Evolutionary conservation across 441 rosid genomes (phyloP), one percentile per base, ranked within the genome.

Genomic region (Macaranga tanarius): DNA sequence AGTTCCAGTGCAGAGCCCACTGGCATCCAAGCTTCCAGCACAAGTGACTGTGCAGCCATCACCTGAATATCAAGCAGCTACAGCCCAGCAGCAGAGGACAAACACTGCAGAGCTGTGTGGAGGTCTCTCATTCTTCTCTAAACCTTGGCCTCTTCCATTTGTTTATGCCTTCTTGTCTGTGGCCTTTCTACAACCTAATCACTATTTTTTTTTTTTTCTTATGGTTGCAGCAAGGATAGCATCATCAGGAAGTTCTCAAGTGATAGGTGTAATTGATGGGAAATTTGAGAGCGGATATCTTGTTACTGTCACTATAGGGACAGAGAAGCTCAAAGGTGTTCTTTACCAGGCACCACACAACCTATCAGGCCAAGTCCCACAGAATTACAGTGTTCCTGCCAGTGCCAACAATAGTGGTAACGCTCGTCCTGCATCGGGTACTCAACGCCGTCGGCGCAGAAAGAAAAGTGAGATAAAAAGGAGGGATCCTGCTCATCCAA

Each of bases 401-500:
- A 73, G 72, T 61, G 72, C 78, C 17, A 73, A 73, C 73, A 78
- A 66, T 52, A 81, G 68, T 78, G 82, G 68, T 48, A 76, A 62
- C 50, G 75, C 79, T 48, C 65, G 44, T 17, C 50, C 82, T 48
- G 78, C 75, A 40, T 55, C 83, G 11, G 86, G 86, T 12, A 72
- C 84, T 22, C 92, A 90, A 59, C 90, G 93, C 4, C 90, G 97
- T 59, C 65, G 77, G n/a, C 74, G 80, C n/a, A 84, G 97, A 78
- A 95, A 88, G 89, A 93, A 90, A 81, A 86, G 84, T 0, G 97
- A 90, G 85, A 95, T 93, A 45, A 90, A 86, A 80, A 90, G 90
- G 76, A 88, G 97, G 61, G 99, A 95, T 81, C 99, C 98, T 42
- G 86, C 86, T 77, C 97, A 89, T 83, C 99, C 99, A 0, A 93